These are phyloP conservation scores for Calonectria pauciramosa DNA, from an alignment of 2,329 filamentous ascomycete species.

Conservation along the genomic window DNA sequence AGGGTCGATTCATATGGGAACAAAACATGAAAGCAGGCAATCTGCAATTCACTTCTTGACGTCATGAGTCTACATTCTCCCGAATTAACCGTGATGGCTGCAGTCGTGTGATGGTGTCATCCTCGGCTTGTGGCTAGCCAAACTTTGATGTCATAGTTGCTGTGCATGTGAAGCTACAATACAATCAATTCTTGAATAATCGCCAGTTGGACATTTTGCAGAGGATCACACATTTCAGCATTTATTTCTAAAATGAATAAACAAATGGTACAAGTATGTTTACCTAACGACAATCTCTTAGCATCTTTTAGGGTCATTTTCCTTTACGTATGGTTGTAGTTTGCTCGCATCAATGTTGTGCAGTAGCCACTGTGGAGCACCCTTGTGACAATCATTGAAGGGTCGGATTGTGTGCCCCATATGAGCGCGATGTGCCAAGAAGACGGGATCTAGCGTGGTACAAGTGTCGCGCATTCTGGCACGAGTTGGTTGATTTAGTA, in stretches of 20 bases:
- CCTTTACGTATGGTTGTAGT: too few species aligned
- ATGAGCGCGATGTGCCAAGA: neutral
- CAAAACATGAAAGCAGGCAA: slow-evolving; percentile 29
- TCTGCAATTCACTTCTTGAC: slow-evolving; percentile 1
- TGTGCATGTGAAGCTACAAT: neutral
- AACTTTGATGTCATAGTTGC: neutral
- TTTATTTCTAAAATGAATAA: too few species aligned
- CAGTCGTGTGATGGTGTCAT: neutral
- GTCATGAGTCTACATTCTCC: neutral
- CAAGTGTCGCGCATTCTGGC: neutral
- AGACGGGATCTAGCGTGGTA: neutral
- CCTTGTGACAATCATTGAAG: neutral
- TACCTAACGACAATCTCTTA: too few species aligned
- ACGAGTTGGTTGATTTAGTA: slow-evolving; percentile 1
- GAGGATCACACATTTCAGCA: too few species aligned
- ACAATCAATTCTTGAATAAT: neutral
- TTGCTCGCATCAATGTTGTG: too few species aligned
- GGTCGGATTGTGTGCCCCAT: neutral
- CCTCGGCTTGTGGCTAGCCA: neutral
- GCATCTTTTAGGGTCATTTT: too few species aligned
- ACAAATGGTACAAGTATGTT: too few species aligned
- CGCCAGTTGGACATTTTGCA: neutral
- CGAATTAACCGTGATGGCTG: neutral
- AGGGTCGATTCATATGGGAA: slow-evolving; percentile 12
- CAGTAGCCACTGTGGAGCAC: too few species aligned